Evolutionary conservation across 2,329 filamentous ascomycete genomes (phyloP).

Genomic region (Phyllosticta citriasiana): DNA sequence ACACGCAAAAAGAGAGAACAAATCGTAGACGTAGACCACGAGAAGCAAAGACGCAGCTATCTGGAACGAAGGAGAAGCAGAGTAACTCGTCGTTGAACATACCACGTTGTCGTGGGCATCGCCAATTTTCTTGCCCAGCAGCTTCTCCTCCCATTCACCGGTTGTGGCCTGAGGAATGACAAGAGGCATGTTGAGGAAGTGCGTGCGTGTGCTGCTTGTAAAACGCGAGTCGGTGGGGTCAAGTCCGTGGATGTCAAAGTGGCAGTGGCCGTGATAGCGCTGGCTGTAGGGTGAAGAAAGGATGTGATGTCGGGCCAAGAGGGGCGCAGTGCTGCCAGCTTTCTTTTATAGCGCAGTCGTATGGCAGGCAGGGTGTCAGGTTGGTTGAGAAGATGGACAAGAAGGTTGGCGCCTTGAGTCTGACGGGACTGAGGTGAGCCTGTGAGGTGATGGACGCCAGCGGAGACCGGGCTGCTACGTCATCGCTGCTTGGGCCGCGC

Average conservation of each 20-base stretch:
- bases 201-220: neutral
- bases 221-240: neutral
- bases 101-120: conserved; percentile 37
- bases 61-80: neutral
- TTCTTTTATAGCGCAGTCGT: neutral
- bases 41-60: conserved; percentile 2
- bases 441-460: neutral
- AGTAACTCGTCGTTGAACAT: conserved; percentile 10
- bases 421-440: neutral
- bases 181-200: conserved; percentile 36
- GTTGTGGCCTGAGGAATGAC: conserved; percentile 38
- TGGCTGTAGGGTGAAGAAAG: neutral
- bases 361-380: neutral
- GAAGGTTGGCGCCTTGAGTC: neutral
- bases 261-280: too few relatives aligned
- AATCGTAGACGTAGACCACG: neutral
- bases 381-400: neutral
- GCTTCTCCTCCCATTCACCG: conserved; percentile 37
- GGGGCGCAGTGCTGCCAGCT: neutral
- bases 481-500: neutral
- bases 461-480: neutral
- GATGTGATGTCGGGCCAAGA: neutral
- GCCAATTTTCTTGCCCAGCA: conserved; percentile 43
- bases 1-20: too few relatives aligned
- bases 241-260: too few relatives aligned